Conservation (phyloP, 2,329 filamentous ascomycete species). For the Coccinonectria pachysandricola region DNA sequence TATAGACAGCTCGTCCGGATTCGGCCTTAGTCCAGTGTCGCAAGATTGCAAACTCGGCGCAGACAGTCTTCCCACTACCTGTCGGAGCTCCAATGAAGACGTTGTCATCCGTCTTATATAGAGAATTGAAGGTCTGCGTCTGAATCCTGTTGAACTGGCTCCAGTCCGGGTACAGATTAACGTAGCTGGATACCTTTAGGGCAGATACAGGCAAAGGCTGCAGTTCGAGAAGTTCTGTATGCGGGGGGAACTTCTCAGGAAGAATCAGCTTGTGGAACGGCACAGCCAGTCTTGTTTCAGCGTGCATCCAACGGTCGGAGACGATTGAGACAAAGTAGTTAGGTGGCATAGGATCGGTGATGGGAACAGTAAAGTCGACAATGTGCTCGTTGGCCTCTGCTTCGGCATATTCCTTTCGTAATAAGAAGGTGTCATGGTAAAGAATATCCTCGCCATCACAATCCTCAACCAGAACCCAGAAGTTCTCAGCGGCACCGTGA, state of each 20-base stretch:
- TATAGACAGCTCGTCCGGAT: conserved; percentile 72
- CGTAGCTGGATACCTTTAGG: conserved; percentile 75
- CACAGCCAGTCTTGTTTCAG: conserved; percentile 84
- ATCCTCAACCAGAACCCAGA: conserved; percentile 96
- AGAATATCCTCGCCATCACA: conserved; percentile 94
- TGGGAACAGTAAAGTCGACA: conserved; percentile 91
- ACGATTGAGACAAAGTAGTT: conserved; percentile 96
- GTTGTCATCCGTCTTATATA: conserved; percentile 86
- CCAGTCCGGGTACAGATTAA: conserved; percentile 73
- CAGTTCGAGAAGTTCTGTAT: conserved; percentile 83
- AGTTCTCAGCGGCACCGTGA: conserved; percentile 81
- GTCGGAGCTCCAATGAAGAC: conserved; percentile 89
- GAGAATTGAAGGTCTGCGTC: conserved; percentile 90
- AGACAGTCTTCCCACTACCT: conserved; percentile 93
- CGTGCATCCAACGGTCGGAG: conserved; percentile 97
- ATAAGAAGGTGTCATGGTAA: conserved; percentile 86
- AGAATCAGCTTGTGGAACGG: conserved; percentile 92
- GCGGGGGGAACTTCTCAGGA: conserved; percentile 89
- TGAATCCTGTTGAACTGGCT: conserved; percentile 93
- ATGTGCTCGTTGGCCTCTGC: conserved; percentile 86
- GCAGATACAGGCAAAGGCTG: conserved; percentile 85
- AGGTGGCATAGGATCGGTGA: conserved; percentile 94
- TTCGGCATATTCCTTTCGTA: conserved; percentile 79
- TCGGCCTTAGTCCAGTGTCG: conserved; percentile 61
- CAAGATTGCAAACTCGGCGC: conserved; percentile 86